Base-by-base conservation (phyloP, 2,329 filamentous ascomycete species). In the Alternaria novae-zelandiae region DNA sequence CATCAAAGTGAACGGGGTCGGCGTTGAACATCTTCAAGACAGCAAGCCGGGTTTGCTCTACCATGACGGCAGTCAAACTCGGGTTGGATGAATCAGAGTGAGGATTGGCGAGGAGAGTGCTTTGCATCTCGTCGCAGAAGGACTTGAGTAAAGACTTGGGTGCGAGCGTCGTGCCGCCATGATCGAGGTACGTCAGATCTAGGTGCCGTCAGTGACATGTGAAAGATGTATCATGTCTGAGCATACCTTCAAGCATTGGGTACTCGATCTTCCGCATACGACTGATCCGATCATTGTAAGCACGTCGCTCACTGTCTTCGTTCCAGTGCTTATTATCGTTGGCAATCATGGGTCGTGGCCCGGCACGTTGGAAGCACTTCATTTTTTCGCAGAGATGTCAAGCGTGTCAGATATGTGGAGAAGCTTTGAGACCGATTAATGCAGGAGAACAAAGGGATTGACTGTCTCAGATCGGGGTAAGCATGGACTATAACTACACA, bases 1-100 rank as follows among this genome's bases (percentile, higher is more conserved):
- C 80, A 72, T 97, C 94, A 71, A 94, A 98, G 5, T 92, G 84
- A 7, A 88, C 86, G 6, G 94, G 91, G 65, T 93, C 88, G 1
- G 94, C 94, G 36, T 90, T 89, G 80, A 97, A 94, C 75, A 96
- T 93, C 3, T 84, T 83, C 15, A 98, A 82, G 2, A 81, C 72
- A 66, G 74, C 67, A 57, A 64, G 41, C 65, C 79, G 57, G 61
- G 77, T 73, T 8, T 88, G 81, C 23, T 83, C 81, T 65, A 90
- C 86, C 32, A 91, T 85, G 61, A 85, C 81, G 26, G 86, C 82
- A 5, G 87, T 87, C 2, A 87, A 85, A 20, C 86, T 78, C 59
- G 84, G 85, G 13, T 88, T 88, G 0, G 88, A 87, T 15, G 83
- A 81, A 67, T 87, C 84, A 1, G 89, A 91, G 74, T 91, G 90